phyloP scores from a whole-genome alignment of 2,329 filamentous ascomycete genomes.

The Cercospora canescens region DNA sequence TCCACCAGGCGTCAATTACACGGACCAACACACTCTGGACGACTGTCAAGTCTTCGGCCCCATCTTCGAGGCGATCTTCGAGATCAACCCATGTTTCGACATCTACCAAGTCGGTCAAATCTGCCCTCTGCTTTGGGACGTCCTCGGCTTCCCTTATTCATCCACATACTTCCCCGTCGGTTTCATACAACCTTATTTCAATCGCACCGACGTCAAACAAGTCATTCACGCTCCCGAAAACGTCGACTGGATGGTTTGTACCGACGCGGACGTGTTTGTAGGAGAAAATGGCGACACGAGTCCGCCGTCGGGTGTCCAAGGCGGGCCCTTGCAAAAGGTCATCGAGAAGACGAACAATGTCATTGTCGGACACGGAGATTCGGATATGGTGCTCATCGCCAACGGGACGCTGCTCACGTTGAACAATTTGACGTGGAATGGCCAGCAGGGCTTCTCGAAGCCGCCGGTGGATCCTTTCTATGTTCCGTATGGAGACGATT shows the following conservation, averaged over 20 bases:
- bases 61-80: conserved; percentile 16
- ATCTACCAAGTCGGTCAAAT: conserved; percentile 35
- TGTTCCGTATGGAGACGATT: conserved; percentile 47
- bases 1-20: conserved; percentile 24
- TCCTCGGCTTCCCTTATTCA: conserved; percentile 18
- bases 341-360: conserved; percentile 37
- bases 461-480: conserved; percentile 45
- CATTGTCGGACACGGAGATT: conserved; percentile 37
- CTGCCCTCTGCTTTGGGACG: conserved; percentile 26
- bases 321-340: conserved; percentile 24
- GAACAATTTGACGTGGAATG: conserved; percentile 59
- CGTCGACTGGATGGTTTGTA: conserved; percentile 35
- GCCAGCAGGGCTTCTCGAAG: conserved; percentile 47
- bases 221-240: conserved; percentile 46
- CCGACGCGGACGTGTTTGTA: conserved; percentile 28
- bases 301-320: conserved; percentile 23
- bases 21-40: conserved; percentile 4
- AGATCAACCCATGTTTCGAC: conserved; percentile 37
- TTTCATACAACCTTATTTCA: conserved; percentile 45
- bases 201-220: conserved; percentile 52
- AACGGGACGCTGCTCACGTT: conserved; percentile 55
- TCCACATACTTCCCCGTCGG: conserved; percentile 14
- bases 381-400: conserved; percentile 52
- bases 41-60: conserved; percentile 27
- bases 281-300: conserved; percentile 23